Evolutionary conservation across 768 basidiomycete species (phyloP).

Genomic region (Lyophyllum decastes): DNA sequence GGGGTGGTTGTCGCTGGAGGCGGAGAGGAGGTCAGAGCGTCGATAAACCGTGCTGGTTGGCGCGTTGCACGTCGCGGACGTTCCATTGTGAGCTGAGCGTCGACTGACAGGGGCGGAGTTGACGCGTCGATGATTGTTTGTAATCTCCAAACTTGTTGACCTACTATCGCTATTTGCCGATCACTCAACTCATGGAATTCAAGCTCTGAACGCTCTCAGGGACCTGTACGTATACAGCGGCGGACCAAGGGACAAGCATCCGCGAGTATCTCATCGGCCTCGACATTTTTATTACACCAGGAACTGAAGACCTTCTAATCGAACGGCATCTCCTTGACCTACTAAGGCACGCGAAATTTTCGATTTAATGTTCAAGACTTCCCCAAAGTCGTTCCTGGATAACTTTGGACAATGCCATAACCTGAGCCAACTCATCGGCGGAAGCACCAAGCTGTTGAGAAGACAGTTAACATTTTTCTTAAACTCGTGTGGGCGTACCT

Average conservation of each 20-base stretch:
- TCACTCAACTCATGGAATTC: too few relatives aligned
- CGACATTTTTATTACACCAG: neutral
- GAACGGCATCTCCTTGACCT: neutral
- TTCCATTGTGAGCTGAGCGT: slow-evolving; percentile 9
- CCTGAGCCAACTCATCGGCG: slow-evolving; percentile 24
- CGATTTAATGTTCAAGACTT: neutral
- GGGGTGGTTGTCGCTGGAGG: neutral
- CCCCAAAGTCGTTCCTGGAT: neutral
- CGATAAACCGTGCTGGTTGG: slow-evolving; percentile 7
- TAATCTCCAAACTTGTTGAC: neutral
- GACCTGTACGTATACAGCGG: too few relatives aligned
- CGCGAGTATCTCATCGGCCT: neutral
- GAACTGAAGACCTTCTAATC: too few relatives aligned
- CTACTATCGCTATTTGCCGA: too few relatives aligned
- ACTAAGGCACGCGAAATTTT: neutral
- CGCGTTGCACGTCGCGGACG: slow-evolving; percentile 20
- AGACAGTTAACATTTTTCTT: neutral
- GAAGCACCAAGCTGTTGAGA: slow-evolving; percentile 17
- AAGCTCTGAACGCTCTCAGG: too few relatives aligned
- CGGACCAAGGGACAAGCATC: neutral
- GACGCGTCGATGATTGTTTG: neutral
- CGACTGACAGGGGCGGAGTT: neutral
- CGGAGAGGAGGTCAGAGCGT: neutral
- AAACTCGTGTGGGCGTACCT: slow-evolving; percentile 10
- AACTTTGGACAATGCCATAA: slow-evolving; percentile 19